Percentiles rank a stretch among this genome's conserved stretches.
Evolutionary conservation across 805 yeast genomes (phyloP).

Genomic region (Candida easanensis): DNA sequence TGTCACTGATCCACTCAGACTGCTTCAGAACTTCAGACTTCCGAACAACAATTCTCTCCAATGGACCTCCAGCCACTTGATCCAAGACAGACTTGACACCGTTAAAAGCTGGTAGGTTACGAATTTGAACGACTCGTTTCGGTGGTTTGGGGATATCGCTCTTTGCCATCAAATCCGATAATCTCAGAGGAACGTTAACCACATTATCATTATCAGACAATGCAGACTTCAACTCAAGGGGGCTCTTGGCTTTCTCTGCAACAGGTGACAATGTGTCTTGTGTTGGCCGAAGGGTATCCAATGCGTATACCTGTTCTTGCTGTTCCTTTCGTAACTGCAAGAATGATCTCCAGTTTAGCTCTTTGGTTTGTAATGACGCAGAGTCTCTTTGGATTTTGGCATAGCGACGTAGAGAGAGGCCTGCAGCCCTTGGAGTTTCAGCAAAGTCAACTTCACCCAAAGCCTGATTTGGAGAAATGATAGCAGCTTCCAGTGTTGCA

Average conservation of each 20-base stretch:
- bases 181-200: background rate
- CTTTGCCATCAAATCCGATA: background rate
- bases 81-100: slow-evolving; percentile 50
- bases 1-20: background rate
- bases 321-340: background rate
- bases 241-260: background rate
- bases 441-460: background rate
- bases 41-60: slow-evolving; percentile 47
- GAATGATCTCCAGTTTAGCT: background rate
- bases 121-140: slow-evolving; percentile 35
- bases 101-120: slow-evolving; percentile 39
- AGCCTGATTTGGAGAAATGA: slow-evolving; percentile 4
- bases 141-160: background rate
- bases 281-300: background rate
- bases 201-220: background rate
- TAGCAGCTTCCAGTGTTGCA: background rate
- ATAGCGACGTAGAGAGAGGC: background rate
- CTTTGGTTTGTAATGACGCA: background rate
- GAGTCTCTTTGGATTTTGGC: background rate
- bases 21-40: slow-evolving; percentile 5
- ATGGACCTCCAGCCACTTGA: slow-evolving; percentile 67
- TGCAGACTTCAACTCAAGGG: background rate
- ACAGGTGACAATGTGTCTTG: background rate
- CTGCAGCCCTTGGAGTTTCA: background rate
- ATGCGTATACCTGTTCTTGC: background rate